Evolutionary conservation across 2,329 filamentous ascomycete genomes (phyloP), one percentile per base, ranked within the genome.

Genomic region (Stachybotrys chlorohalonatus): DNA sequence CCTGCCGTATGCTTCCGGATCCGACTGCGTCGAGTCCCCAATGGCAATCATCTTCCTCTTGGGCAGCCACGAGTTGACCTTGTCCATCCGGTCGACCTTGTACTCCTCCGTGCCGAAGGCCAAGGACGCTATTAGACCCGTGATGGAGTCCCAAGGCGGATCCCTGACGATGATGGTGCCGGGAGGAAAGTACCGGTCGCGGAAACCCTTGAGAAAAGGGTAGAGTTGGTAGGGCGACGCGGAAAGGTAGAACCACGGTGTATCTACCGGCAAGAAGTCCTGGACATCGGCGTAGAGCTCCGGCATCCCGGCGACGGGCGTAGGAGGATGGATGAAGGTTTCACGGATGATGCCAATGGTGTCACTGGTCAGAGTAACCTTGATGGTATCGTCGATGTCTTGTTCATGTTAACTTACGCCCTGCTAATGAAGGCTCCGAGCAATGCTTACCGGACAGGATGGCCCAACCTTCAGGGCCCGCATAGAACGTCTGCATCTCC

Each of bases 321-420:
- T 75, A 0, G 91, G 86, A 15, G 83, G 75, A 52, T 92, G 87
- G 50, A 89, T 82, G 64, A 97, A 96, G 0, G 93, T 97, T 52
- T 87, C 86, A 50, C 83, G 80, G 6, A 97, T 75, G 63, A 96
- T 93, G 3, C 90, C 90, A 7, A 87, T 78, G 0, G 90, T 85
- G 52, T 89, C 86, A 48, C 85, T 83, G 0, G 93, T 96, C 68
- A 88, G 78, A 0, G 93, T 96, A 60, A 92, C 75, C 71, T 97
- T 96, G 75, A 97, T 95, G 0, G 92, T 96, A 70, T 97, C 93
- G 66, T 97, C 94, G 60, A 97, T 83, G 63, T 97, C 93, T 85
- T n/a, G 2, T 8, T 42, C 13, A 13, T 42, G 36, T 42, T 5
- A 42, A 61, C 56, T 49, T 15, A n/a, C 15, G 5, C 13, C 31